Conservation (phyloP, 2,329 filamentous ascomycete genomes). For the Metarhizium guizhouense region DNA sequence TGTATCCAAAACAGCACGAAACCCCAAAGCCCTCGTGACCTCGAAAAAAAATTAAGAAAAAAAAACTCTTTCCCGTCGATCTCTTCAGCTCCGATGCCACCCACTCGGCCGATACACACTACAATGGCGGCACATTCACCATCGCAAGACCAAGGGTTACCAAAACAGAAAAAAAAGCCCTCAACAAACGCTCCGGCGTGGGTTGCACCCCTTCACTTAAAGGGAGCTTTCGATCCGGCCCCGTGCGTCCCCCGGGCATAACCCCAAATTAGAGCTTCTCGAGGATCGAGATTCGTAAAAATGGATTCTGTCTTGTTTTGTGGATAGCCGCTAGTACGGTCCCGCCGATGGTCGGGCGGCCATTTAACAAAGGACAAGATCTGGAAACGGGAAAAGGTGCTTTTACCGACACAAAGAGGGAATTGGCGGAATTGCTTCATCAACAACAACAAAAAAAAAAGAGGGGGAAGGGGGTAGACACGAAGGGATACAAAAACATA, state of each 20-base stretch:
- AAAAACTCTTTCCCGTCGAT: neutral
- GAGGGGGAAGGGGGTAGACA: too few species aligned
- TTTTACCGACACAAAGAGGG: too few species aligned
- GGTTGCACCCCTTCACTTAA: neutral
- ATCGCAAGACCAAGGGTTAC: neutral
- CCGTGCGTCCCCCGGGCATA: neutral
- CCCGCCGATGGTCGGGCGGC: too few species aligned
- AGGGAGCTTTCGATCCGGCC: neutral
- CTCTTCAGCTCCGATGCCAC: neutral
- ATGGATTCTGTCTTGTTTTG: neutral
- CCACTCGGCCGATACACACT: neutral
- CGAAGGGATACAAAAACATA: too few species aligned
- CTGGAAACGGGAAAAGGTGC: too few species aligned
- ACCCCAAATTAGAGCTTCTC: neutral
- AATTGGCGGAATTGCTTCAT: too few species aligned
- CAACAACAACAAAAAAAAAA: too few species aligned
- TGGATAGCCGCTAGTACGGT: neutral
- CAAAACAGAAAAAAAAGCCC: neutral
- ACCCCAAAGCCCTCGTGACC: too few species aligned
- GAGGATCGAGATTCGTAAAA: neutral
- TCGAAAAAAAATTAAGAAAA: neutral
- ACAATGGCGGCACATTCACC: neutral
- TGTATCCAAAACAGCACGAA: too few species aligned
- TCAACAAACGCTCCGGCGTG: neutral
- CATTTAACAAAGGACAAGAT: too few species aligned